Evolutionary conservation across 164 flowering plant species (phyloP), one percentile per base, ranked within the genome.

Genomic region (Piper longum): DNA sequence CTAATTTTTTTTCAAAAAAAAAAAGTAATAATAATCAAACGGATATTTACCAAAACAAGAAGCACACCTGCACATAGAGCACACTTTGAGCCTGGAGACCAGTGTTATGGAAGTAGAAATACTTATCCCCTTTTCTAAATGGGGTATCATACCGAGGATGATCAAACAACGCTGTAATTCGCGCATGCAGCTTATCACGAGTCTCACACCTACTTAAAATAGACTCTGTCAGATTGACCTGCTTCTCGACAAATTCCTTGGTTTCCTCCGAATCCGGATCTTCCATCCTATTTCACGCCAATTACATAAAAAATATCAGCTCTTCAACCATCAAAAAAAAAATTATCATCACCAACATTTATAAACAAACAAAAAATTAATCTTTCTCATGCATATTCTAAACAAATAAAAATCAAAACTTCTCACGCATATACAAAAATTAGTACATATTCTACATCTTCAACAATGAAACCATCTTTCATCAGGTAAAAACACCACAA

Each of bases 41-140:
- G 42, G 16, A n/a, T 9, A 41, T 4, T 44, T 3, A 19, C 16
- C 55, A 14, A 43, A 4, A 18, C 44, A 62, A 8, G 41, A 43
- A 3, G 45, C 4, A 43, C 5, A 89, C 99, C 97, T 89, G 99
- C 41, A 91, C 83, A 61, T 86, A 95, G 4, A 95, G 86, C n/a
- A 95, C 89, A 41, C n/a, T 74, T 55, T 95, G 99, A 1, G 98
- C 84, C 70, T 95, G 99, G 42, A 95, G 87, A 0, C 99, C 99
- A 4, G 98, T 80, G 68, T 95, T 95, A 43, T 89, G 96, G 62
- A 73, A 89, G 82, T 95, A 95, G 72, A 95, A 95, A 67, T 84
- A 91, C 75, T 86, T 95, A 48, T 86, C 74, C 61, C 83, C 91
- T 57, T 68, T 75, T 73, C 74, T 82, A 68, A 81, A 83, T 14